A percentile compares a stretch with the other conserved stretches of the same genome.
Conservation (phyloP, 768 basidiomycete genomes). For the Leucogyrophana mollusca region DNA sequence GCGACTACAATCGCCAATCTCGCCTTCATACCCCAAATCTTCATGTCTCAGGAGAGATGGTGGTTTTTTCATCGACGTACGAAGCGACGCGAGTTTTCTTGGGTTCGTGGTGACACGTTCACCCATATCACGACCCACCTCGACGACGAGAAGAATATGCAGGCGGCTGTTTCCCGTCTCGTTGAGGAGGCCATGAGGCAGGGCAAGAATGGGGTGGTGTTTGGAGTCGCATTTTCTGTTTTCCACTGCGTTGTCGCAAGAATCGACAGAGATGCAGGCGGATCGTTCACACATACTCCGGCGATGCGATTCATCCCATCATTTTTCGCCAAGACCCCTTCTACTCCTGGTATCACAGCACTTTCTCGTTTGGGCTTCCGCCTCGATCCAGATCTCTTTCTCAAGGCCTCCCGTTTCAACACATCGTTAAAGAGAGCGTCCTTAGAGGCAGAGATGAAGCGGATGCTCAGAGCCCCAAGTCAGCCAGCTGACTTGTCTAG, state of each 20-base stretch:
- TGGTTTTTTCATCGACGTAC: too few species aligned
- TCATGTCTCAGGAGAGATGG: too few species aligned
- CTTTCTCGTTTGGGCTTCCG: slow-evolving; percentile 3
- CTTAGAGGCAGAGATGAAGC: not conserved
- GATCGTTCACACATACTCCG: not conserved
- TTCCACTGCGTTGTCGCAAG: not conserved
- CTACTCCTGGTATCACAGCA: slow-evolving; percentile 3
- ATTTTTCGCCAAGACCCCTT: not conserved
- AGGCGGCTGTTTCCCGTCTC: not conserved
- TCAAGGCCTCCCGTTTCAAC: not conserved
- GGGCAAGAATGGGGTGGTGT: not conserved
- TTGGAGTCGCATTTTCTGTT: not conserved
- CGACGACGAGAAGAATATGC: slow-evolving; percentile 1
- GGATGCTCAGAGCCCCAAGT: not conserved
- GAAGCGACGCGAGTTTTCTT: not conserved
- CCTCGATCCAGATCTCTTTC: slow-evolving; percentile 2
- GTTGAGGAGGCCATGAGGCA: not conserved
- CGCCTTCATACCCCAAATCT: not conserved
- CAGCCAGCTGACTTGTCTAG: not conserved
- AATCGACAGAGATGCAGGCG: not conserved
- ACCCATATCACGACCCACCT: slow-evolving; percentile 1
- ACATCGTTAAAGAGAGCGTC: not conserved
- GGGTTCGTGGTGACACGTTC: slow-evolving; percentile 2
- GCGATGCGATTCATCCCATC: slow-evolving; percentile 1
- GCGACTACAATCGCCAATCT: not conserved